Evolutionary conservation across 257 asterid genomes (phyloP), one percentile per base, ranked within the genome.

Genomic region (Henckelia pumila): DNA sequence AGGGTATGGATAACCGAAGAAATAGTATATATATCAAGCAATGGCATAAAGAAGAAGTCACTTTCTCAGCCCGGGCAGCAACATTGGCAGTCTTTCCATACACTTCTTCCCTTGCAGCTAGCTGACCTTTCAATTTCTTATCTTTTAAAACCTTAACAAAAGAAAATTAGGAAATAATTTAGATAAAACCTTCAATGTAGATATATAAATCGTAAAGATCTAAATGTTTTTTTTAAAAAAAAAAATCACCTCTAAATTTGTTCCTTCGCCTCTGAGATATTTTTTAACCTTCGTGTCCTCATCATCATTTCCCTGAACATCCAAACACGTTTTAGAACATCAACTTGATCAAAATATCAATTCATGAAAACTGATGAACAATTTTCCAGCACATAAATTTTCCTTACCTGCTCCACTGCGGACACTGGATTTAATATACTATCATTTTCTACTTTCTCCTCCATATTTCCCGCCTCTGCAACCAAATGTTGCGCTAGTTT

Each of bases 51-150:
- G 55, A 67, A 64, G 14, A 50, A 73, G 53, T 63, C 70, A 89
- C 99, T 96, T 93, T 90, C 79, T 93, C 99, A 56, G 87, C 83
- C 78, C 84, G 82, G 33, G 92, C 96, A 66, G 99, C 95, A 68
- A 89, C 89, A 66, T 78, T 73, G 35, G 97, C 99, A 33, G 97
- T 85, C 71, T 84, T 81, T 64, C 81, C 91, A 88, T 77, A 85
- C 67, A 83, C 70, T 3, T 71, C 83, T 84, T 93, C 99, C 84
- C 83, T 85, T 70, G 73, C 86, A 67, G 82, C 85, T 70, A 86
- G 83, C 80, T 93, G 96, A n/a, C 96, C 96, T 77, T 80, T 86
- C 80, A 88, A 80, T 74, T 91, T 93, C 78, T 81, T 93, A 73
- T 93, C 99, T 73, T 80, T 76, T 56, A 84, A 78, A n/a, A 16